Base-by-base conservation (phyloP, 1,284 basidiomycete genomes). In the Porogramme epimiltina region DNA sequence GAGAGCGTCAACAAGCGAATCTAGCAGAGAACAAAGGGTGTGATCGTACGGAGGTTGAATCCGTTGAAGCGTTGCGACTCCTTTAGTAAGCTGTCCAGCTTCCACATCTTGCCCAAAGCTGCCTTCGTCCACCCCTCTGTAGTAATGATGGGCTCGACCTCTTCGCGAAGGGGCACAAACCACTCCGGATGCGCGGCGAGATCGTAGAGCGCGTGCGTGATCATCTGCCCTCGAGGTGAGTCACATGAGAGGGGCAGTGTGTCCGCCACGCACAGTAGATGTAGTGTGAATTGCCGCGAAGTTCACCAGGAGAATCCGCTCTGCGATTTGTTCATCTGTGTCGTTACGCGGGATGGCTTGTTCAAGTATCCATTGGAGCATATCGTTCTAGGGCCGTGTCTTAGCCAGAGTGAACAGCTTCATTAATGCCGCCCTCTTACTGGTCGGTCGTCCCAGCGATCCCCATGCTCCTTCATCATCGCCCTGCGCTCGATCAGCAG, bases 81-180 rank as follows among this genome's bases (percentile, higher is more conserved):
- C 42, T 75, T 71, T 47, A 84, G 57, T 61, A 82, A 80, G 55
- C 79, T 81, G 55, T 82, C 80, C 20, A 82, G 56, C 51, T 77
- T 77, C 49, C 66, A 63, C 72, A 82, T 73, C 49, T 75, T 77
- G 11, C 58, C 62, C 47, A 82, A 63, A 0, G 73, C 66, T 0
- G 60, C 59, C 56, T 80, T 79, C 1, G 72, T 74, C 75, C 78
- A 79, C 0, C 79, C 78, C 23, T 78, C 69, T 20, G 65, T 61
- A 0, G 56, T 52, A 8, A 75, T 55, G 5, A 74, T 62, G 2
- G 47, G 36, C 25, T 75, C 73, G 0, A 78, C 66, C 60, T 82
- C 80, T 31, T 78, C 73, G 3, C 79, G 72, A 26, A 82, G 60
- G 1, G 69, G 69, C 16, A 67, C 58, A 15, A 76, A 58, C 43